A percentile compares a stretch with the other conserved stretches of the same genome.
These are phyloP conservation scores for Kazachstania psychrophila DNA, from an alignment of 805 yeast genomes.

Conservation along the genomic window DNA sequence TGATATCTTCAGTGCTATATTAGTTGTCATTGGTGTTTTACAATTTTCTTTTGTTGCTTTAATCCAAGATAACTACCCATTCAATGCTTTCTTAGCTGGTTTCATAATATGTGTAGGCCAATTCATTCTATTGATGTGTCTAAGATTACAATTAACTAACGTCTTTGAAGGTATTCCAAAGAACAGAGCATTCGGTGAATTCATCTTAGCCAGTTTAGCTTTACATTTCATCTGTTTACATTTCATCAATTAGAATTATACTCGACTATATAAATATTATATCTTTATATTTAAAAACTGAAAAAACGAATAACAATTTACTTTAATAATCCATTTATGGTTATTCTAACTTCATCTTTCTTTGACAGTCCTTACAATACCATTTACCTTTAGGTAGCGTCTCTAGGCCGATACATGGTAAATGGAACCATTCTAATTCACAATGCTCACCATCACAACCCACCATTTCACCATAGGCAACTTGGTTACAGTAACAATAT, in stretches of 20 bases:
- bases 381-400: slow-evolving; percentile 82
- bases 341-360: slow-evolving; percentile 4
- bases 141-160: slow-evolving; percentile 62
- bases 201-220: slow-evolving; percentile 73
- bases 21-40: slow-evolving; percentile 63
- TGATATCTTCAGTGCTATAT: slow-evolving; percentile 65
- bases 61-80: slow-evolving; percentile 81
- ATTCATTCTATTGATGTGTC: slow-evolving; percentile 76
- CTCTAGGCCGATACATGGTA: slow-evolving; percentile 82
- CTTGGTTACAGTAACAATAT: slow-evolving; percentile 94
- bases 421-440: slow-evolving; percentile 90
- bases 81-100: slow-evolving; percentile 93
- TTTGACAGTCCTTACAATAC: slow-evolving; percentile 62
- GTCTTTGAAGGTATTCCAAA: slow-evolving; percentile 39
- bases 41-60: slow-evolving; percentile 72
- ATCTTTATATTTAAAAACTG: neutral
- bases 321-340: neutral
- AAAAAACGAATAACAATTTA: too few relatives aligned
- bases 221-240: slow-evolving; percentile 85
- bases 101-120: slow-evolving; percentile 90
- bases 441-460: slow-evolving; percentile 96
- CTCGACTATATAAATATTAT: neutral
- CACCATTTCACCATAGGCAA: slow-evolving; percentile 97
- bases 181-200: slow-evolving; percentile 78
- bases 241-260: slow-evolving; percentile 60